A percentile compares a stretch with the other conserved stretches of the same genome.
phyloP scores from a whole-genome alignment of 108 stramenopile species.

The Aurantiochytrium sp. region DNA sequence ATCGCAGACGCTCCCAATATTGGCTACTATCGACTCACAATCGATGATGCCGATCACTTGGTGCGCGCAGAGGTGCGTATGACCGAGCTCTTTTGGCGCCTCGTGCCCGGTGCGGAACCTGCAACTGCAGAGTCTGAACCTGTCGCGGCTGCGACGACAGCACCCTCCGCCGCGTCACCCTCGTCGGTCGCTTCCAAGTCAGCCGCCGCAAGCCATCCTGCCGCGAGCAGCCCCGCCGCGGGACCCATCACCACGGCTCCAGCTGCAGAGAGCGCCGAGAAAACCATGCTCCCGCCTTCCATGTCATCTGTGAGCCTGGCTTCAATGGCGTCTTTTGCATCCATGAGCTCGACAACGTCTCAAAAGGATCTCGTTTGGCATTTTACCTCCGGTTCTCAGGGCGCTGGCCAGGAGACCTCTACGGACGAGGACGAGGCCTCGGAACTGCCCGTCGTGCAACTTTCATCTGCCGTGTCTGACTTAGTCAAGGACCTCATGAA shows the following conservation, averaged over 20 bases:
- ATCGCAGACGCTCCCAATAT: background rate
- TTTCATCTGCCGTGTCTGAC: background rate
- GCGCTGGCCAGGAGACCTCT: no score
- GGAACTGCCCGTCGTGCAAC: background rate
- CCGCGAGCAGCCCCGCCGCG: no score
- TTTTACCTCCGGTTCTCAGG: background rate
- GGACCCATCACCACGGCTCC: no score
- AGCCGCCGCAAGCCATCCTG: no score
- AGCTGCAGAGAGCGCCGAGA: background rate
- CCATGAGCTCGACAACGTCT: background rate
- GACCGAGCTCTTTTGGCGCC: background rate
- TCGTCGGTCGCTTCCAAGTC: background rate
- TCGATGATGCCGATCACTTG: background rate
- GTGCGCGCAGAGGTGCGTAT: background rate
- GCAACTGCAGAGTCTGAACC: background rate
- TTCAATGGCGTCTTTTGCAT: background rate
- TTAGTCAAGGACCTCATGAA: background rate
- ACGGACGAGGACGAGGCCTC: no score
- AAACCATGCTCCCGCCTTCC: background rate
- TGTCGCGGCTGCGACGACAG: background rate
- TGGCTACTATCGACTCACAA: background rate
- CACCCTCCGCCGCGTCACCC: background rate
- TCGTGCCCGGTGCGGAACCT: background rate
- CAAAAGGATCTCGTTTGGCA: background rate
- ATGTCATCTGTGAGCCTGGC: background rate